Percentiles rank a stretch among this genome's conserved stretches.
Conservation (phyloP, 73 alveolate genomes). For the Uronychia setigera region DNA sequence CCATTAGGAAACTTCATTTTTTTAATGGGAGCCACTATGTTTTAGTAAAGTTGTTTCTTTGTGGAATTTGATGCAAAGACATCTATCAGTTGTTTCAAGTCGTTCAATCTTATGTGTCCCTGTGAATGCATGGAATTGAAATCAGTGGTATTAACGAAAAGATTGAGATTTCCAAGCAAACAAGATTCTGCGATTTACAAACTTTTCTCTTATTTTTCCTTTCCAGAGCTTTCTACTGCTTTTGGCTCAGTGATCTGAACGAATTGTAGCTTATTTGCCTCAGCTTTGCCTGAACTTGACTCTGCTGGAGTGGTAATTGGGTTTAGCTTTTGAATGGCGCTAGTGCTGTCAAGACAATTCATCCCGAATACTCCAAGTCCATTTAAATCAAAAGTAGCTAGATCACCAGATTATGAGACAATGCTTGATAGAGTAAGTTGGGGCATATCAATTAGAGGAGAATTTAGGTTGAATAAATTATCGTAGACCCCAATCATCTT, state of each 20-base stretch:
- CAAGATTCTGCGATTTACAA: not conserved
- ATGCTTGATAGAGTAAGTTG: not conserved
- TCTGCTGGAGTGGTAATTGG: too few relatives aligned
- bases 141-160: not conserved
- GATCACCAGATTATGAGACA: not conserved
- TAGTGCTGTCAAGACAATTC: not conserved
- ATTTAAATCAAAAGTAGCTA: not conserved
- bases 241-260: not conserved
- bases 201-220: not conserved
- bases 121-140: not conserved
- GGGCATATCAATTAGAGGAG: not conserved
- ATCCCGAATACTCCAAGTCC: not conserved
- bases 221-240: not conserved
- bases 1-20: not conserved
- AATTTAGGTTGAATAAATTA: not conserved
- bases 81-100: not conserved
- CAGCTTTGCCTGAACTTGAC: too few relatives aligned
- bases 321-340: not conserved
- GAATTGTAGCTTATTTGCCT: not conserved
- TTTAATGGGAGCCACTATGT: not conserved
- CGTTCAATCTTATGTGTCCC: not conserved
- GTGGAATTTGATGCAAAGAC: not conserved
- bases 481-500: slow-evolving; percentile 2
- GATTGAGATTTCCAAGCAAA: not conserved
- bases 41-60: not conserved